A percentile compares a stretch with the other conserved stretches of the same genome.
phyloP scores from a whole-genome alignment of 371 early-diverging fungal genomes.

The Mucor lusitanicus region DNA sequence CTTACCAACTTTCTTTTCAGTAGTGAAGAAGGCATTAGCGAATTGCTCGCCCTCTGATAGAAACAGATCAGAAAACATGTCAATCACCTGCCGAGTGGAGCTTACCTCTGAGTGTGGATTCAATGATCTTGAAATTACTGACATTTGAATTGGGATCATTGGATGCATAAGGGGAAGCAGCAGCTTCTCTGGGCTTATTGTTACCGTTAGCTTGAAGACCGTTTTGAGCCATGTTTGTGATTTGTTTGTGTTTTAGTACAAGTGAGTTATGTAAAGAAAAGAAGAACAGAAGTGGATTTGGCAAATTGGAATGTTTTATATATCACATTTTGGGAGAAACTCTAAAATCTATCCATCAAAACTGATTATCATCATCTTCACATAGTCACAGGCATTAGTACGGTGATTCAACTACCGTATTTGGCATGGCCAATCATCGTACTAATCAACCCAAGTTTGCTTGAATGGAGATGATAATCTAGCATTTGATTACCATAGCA shows the following conservation, averaged over 20 bases:
- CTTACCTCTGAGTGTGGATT: conserved; percentile 89
- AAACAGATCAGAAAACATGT: neutral
- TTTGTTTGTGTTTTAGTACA: neutral
- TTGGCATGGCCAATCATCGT: neutral
- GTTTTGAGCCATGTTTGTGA: conserved; percentile 16
- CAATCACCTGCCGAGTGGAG: neutral
- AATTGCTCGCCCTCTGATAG: conserved; percentile 94
- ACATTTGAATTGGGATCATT: conserved; percentile 84
- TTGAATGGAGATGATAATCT: conserved; percentile 3
- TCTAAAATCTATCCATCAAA: conserved; percentile 12
- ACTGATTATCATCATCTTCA: conserved; percentile 18
- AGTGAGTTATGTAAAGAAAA: neutral
- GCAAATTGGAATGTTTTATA: conserved; percentile 4
- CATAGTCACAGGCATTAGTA: conserved; percentile 7
- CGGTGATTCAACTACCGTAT: conserved; percentile 3
- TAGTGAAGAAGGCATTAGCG: conserved; percentile 96
- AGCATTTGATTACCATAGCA: neutral
- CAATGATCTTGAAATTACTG: conserved; percentile 93
- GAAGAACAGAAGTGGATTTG: neutral
- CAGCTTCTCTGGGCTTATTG: conserved; percentile 31
- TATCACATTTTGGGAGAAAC: neutral
- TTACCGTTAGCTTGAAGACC: conserved; percentile 17
- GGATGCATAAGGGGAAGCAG: conserved; percentile 59
- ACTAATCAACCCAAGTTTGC: neutral
- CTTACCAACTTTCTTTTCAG: conserved; percentile 84